These are phyloP conservation scores for Eucalyptus lansdowneana DNA, from an alignment of 345 rosid species.

Conservation along the genomic window DNA sequence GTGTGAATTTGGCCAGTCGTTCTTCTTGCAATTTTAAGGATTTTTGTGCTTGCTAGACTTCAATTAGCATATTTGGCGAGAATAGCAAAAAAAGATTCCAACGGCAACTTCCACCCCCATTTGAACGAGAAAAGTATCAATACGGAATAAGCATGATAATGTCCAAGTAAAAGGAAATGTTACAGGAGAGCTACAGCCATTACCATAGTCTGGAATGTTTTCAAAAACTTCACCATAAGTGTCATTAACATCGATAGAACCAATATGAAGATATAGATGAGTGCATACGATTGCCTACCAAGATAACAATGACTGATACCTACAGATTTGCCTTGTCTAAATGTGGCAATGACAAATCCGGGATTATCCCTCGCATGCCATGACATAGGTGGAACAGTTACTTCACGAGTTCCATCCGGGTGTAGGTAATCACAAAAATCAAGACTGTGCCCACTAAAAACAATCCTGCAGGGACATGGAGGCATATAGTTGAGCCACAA, in stretches of 20 bases:
- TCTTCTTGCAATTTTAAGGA: not conserved
- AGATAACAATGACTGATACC: slow-evolving; percentile 41
- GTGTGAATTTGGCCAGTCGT: not conserved
- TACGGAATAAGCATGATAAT: not conserved
- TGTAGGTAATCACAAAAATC: slow-evolving; percentile 39
- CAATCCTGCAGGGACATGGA: slow-evolving; percentile 15
- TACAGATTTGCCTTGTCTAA: slow-evolving; percentile 6
- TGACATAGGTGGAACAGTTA: slow-evolving; percentile 43
- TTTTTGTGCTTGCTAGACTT: not conserved
- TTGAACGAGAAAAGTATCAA: not conserved
- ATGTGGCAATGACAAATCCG: slow-evolving; percentile 44
- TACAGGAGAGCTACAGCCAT: not conserved
- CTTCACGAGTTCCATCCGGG: slow-evolving; percentile 47
- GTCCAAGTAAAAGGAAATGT: not conserved
- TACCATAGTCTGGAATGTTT: not conserved
- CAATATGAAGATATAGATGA: slow-evolving; percentile 10
- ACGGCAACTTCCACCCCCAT: not conserved
- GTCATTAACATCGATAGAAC: slow-evolving; percentile 1
- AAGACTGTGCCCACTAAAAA: slow-evolving; percentile 40
- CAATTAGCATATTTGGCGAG: not conserved
- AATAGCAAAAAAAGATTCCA: not conserved
- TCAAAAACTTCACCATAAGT: not conserved
- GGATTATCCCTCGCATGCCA: slow-evolving; percentile 50
- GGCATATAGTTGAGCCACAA: not conserved
- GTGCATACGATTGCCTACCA: slow-evolving; percentile 35